Evolutionary conservation across 305 asterid genomes (phyloP).

Genomic region (Solanum hybrid): DNA sequence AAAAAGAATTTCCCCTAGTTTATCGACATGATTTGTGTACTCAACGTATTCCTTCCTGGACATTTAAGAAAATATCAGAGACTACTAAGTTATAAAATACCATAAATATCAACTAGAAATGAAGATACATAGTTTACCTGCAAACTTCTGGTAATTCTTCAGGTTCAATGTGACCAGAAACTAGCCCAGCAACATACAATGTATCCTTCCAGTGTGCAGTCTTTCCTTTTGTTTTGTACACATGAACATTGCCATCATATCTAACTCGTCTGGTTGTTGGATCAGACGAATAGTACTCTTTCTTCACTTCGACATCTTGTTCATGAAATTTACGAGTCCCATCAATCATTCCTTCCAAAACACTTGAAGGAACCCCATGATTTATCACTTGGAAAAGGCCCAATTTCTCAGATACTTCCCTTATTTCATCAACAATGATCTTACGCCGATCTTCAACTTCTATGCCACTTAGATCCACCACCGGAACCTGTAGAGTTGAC

Average conservation of each 20-base stretch:
- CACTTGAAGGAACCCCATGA: constrained; percentile 35
- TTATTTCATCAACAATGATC: constrained; percentile 21
- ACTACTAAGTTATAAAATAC: too few relatives aligned
- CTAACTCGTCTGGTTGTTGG: constrained; percentile 11
- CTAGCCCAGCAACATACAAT: constrained; percentile 17
- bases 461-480: background rate
- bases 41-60: constrained; percentile 31
- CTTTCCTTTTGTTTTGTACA: constrained; percentile 15
- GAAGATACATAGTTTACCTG: constrained; percentile 22
- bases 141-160: constrained; percentile 37
- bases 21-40: constrained; percentile 19
- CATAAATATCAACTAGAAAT: too few relatives aligned
- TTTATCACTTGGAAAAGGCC: constrained; percentile 56
- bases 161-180: constrained; percentile 17
- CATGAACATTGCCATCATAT: constrained; percentile 27
- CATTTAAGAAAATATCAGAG: background rate
- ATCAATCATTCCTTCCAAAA: constrained; percentile 32
- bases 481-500: background rate
- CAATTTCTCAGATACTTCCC: constrained; percentile 32
- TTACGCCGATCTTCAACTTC: constrained; percentile 8
- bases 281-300: constrained; percentile 20
- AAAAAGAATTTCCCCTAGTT: constrained; percentile 27
- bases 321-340: constrained; percentile 48
- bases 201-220: constrained; percentile 52
- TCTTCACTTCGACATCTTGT: constrained; percentile 34